These are phyloP conservation scores for Arthrobotrys sphaeroides DNA, from an alignment of 2,329 filamentous ascomycete genomes.

Conservation along the genomic window DNA sequence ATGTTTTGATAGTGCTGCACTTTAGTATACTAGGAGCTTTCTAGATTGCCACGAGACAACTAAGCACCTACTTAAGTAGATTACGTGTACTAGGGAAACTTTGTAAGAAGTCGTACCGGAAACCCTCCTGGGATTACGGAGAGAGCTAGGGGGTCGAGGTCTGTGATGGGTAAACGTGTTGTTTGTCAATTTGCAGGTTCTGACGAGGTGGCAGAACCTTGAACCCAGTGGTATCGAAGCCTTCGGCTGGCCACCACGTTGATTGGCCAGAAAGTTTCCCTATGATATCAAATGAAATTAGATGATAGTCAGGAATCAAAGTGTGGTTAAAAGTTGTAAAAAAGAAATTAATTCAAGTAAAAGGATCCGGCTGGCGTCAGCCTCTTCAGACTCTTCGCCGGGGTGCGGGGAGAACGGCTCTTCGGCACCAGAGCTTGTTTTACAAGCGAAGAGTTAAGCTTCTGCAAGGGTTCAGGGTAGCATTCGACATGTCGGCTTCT, in stretches of 20 bases:
- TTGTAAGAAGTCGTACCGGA: background rate
- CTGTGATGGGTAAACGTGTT: conserved; percentile 18
- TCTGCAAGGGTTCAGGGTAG: conserved; percentile 48
- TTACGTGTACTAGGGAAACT: background rate
- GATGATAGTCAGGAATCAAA: conserved; percentile 9
- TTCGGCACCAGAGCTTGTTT: conserved; percentile 52
- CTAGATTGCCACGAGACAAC: too few species aligned
- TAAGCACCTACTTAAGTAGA: background rate
- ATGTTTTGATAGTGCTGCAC: too few species aligned
- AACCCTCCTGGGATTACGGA: background rate
- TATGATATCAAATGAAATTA: conserved; percentile 23
- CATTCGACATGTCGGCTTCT: conserved; percentile 5
- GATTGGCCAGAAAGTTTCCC: conserved; percentile 7
- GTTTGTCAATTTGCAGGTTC: background rate
- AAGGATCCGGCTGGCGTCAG: conserved; percentile 10
- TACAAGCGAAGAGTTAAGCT: conserved; percentile 51
- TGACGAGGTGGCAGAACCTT: too few species aligned
- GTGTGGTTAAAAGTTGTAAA: conserved; percentile 8
- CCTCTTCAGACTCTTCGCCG: conserved; percentile 28
- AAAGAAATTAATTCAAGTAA: conserved; percentile 26
- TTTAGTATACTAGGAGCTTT: too few species aligned
- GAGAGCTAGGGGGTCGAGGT: background rate
- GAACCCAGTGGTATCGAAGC: too few species aligned
- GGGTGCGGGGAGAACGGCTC: conserved; percentile 41
- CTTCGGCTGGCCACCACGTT: background rate